Base-by-base conservation (phyloP, 1,139 yeast species). In the Saccharomyces uvarum region DNA sequence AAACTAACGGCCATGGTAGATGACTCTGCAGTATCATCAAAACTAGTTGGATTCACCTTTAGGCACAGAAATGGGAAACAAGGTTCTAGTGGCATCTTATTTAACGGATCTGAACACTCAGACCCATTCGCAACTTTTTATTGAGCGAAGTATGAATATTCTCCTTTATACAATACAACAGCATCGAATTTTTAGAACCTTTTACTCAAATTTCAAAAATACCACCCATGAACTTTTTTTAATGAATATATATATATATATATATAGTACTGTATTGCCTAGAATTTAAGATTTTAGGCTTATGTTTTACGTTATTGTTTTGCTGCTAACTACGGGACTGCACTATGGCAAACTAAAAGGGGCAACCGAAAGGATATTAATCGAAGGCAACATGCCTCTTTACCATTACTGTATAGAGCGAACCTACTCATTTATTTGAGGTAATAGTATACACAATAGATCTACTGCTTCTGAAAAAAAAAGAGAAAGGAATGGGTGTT, bases 31-130 rank as follows among this genome's bases (percentile, higher is more conserved):
- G 79, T 83, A 48, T 81, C 82, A 53, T 78, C 84, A 52, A 91
- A 91, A 61, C 88, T 95, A 69, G 89, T 93, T 57, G 99, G 99
- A 1, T 95, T 95, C 71, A 95, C 99, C 0, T 95, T 89, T 74
- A 88, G 90, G 71, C 99, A 95, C 70, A 66, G 71, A 56, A 86
- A 84, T 65, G 81, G 83, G 53, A 84, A 85, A 56, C 66, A 72
- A 58, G 75, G 71, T 24, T 68, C 75, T 26, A 68, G 74, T 49
- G 75, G 76, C 57, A 66, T 69, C 13, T 61, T 73, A 55, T 73
- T 68, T 56, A 73, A 72, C 48, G 70, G 72, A 8, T 62, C 68
- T 8, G 71, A 67, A 54, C 67, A 66, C 32, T 68, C 69, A n/a
- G 76, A 73, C 59, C 77, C 77, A 14, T 74, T 74, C 60, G 71